These are phyloP conservation scores for Monoraphidium neglectum DNA, from an alignment of 139 green algal species.

Conservation along the genomic window DNA sequence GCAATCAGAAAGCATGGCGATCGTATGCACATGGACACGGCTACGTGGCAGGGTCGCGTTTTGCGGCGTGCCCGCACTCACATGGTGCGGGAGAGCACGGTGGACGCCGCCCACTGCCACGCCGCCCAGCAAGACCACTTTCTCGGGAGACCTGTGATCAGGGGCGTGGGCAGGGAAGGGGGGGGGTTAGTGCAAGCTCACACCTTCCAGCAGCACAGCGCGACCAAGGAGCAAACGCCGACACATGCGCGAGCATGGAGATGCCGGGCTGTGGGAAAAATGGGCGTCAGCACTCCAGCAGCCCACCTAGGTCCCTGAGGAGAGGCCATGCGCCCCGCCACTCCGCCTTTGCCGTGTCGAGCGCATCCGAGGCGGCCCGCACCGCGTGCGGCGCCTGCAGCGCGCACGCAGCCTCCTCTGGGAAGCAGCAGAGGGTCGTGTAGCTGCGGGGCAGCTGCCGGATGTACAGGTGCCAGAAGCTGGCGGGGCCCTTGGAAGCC, in stretches of 20 bases:
- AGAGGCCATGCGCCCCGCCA: constrained; percentile 36
- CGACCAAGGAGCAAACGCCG: too few relatives aligned
- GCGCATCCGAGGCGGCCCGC: constrained; percentile 35
- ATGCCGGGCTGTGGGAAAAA: too few relatives aligned
- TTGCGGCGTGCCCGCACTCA: too few relatives aligned
- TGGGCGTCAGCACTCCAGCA: too few relatives aligned
- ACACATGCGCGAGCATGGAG: too few relatives aligned
- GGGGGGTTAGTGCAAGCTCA: too few relatives aligned
- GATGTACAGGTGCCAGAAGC: constrained; percentile 72
- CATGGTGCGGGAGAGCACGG: constrained; percentile 76
- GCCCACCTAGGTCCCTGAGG: constrained; percentile 34
- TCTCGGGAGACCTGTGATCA: constrained; percentile 37
- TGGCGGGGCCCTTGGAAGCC: constrained; percentile 44
- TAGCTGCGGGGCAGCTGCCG: constrained; percentile 64
- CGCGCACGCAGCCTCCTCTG: constrained; percentile 17
- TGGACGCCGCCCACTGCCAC: constrained; percentile 74
- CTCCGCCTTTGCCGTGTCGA: constrained; percentile 10
- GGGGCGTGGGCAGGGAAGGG: too few relatives aligned
- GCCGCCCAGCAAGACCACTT: constrained; percentile 52
- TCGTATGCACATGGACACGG: too few relatives aligned
- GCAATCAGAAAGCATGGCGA: too few relatives aligned
- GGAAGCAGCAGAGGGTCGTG: constrained; percentile 50
- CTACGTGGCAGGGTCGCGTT: too few relatives aligned
- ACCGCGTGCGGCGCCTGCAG: constrained; percentile 51
- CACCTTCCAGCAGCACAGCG: too few relatives aligned